Conservation (phyloP, 345 rosid genomes). For the Pistacia atlantica region DNA sequence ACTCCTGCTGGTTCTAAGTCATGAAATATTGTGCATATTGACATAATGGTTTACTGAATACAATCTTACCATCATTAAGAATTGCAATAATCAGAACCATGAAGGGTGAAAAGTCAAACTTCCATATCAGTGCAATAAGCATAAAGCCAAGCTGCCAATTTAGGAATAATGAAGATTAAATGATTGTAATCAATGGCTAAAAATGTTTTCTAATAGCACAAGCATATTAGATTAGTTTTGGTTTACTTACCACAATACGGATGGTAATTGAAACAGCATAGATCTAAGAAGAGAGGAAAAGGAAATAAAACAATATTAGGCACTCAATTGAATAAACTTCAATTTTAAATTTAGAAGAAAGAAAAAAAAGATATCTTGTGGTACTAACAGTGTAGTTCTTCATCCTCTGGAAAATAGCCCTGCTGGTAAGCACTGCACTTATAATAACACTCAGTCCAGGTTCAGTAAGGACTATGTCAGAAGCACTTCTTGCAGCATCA, state of each 20-base stretch:
- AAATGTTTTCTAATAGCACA: not conserved
- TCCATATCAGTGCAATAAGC: constrained; percentile 88
- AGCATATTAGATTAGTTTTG: not conserved
- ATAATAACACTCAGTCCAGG: constrained; percentile 94
- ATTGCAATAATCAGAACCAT: constrained; percentile 94
- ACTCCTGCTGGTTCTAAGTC: not conserved
- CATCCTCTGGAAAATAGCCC: constrained; percentile 97
- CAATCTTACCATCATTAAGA: constrained; percentile 72
- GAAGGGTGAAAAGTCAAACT: constrained; percentile 86
- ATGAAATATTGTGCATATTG: not conserved
- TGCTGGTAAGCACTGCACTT: constrained; percentile 88
- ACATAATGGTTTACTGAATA: constrained; percentile 7
- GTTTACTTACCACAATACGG: constrained; percentile 77
- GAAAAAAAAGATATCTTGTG: not conserved
- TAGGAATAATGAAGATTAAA: not conserved
- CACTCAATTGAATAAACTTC: not conserved
- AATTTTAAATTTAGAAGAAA: not conserved
- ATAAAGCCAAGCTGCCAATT: constrained; percentile 78
- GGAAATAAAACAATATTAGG: constrained; percentile 17
- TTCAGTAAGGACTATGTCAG: constrained; percentile 95
- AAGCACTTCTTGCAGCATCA: constrained; percentile 93
- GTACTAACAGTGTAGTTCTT: constrained; percentile 86
- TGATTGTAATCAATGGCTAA: not conserved
- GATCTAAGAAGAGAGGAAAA: constrained; percentile 46
- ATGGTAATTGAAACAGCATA: constrained; percentile 95